phyloP scores from a whole-genome alignment of 2,329 filamentous ascomycete genomes.

The Penicillium psychrosexuale region DNA sequence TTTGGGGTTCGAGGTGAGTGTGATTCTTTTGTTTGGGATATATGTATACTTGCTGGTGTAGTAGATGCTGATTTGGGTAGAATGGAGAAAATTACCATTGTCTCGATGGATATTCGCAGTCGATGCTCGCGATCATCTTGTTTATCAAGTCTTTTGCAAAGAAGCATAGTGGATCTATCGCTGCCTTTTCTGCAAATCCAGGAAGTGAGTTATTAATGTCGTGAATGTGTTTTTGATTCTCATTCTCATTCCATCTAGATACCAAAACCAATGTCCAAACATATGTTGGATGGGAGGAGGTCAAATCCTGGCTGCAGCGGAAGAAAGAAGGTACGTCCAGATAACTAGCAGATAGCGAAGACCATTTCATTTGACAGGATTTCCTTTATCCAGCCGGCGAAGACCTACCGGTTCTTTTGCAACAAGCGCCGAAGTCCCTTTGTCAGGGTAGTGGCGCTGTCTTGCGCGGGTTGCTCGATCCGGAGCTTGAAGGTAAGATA shows the following conservation, averaged over 20 bases:
- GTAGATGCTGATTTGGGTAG: conserved; percentile 7
- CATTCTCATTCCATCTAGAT: conserved; percentile 12
- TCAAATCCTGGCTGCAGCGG: conserved; percentile 23
- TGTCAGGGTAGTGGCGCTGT: conserved; percentile 22
- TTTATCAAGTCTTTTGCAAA: conserved; percentile 24
- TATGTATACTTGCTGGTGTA: not conserved
- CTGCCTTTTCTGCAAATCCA: conserved; percentile 26
- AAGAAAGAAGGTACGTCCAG: conserved; percentile 22
- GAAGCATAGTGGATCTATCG: conserved; percentile 9
- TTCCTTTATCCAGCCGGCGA: conserved; percentile 15
- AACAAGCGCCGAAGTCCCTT: conserved; percentile 25
- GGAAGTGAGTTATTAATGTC: conserved; percentile 20
- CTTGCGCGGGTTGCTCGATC: conserved; percentile 26
- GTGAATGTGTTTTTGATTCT: not conserved
- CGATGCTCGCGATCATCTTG: conserved; percentile 29
- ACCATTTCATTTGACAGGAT: not conserved
- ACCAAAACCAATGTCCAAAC: conserved; percentile 24
- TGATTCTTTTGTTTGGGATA: not conserved
- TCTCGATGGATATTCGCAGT: conserved; percentile 26
- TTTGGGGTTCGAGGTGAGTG: conserved; percentile 22
- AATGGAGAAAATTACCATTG: conserved; percentile 25
- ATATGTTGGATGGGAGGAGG: conserved; percentile 18
- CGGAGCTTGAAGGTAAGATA: conserved; percentile 21
- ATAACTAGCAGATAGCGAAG: not conserved
- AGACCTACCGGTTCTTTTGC: conserved; percentile 22